Conservation (phyloP, 2,329 filamentous ascomycete species). For the Diaporthe citrichinensis region DNA sequence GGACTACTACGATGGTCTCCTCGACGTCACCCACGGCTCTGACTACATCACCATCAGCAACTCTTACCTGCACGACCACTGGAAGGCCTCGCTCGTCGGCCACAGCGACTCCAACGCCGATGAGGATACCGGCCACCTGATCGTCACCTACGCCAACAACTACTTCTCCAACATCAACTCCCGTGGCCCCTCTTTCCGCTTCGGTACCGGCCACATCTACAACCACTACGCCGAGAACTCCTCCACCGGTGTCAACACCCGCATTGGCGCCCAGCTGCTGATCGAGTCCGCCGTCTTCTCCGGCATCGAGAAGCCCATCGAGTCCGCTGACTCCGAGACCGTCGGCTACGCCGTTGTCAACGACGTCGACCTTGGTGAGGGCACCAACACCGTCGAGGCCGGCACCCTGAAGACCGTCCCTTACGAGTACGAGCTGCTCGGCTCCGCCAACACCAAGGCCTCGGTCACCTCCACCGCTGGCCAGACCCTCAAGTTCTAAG, state of each 20-base stretch:
- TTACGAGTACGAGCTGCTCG: slow-evolving; percentile 68
- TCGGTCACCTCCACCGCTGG: slow-evolving; percentile 57
- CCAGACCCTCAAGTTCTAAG: slow-evolving; percentile 54
- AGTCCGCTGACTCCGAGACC: slow-evolving; percentile 57
- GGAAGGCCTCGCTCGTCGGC: slow-evolving; percentile 71
- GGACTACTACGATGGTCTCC: slow-evolving; percentile 78
- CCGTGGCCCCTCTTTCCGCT: slow-evolving; percentile 73
- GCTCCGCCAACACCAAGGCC: slow-evolving; percentile 60
- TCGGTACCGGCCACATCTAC: slow-evolving; percentile 73
- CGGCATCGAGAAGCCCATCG: slow-evolving; percentile 52
- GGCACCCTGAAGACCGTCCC: slow-evolving; percentile 66
- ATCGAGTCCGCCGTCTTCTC: slow-evolving; percentile 69
- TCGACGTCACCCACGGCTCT: slow-evolving; percentile 73
- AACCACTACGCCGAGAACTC: slow-evolving; percentile 59
- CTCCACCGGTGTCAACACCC: slow-evolving; percentile 67
- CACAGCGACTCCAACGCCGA: slow-evolving; percentile 71
- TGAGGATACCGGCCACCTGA: slow-evolving; percentile 74
- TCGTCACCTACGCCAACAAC: slow-evolving; percentile 77
- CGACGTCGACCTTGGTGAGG: slow-evolving; percentile 61
- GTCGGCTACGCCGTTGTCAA: slow-evolving; percentile 58
- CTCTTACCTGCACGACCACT: slow-evolving; percentile 65
- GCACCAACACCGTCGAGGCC: slow-evolving; percentile 61
- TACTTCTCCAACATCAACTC: slow-evolving; percentile 74
- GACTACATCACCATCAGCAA: slow-evolving; percentile 71
- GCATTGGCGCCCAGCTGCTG: slow-evolving; percentile 70